Evolutionary conservation across 2,329 filamentous ascomycete genomes (phyloP), one percentile per base, ranked within the genome.

Genomic region (Didymella arachidicola): DNA sequence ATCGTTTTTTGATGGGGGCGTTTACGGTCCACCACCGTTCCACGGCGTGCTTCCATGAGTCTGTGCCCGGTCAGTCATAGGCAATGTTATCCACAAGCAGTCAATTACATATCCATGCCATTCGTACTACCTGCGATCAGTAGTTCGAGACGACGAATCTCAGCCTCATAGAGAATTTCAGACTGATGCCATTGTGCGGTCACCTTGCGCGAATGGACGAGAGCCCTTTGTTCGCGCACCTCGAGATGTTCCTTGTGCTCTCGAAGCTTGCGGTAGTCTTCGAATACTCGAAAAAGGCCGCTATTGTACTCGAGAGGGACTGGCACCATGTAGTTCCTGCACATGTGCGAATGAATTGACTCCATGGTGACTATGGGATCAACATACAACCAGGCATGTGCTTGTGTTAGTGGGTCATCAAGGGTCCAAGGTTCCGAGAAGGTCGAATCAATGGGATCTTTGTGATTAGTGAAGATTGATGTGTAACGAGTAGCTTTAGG

Each of bases 61-160:
- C 70, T 72, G 27, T 22, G 12, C 44, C 12, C 26, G 11, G 22
- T 42, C 19, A 42, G 14, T 25, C 7, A 30, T 32, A 25, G n/a
- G 68, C 38, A 68, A 50, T 29, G 36, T 16, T 2, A 10, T 32
- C 7, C 2, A 18, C 4, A 6, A 22, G 19, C 4, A 34, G 18
- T 12, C 36, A 51, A 65, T 52, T 47, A 72, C 70, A 76, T 78
- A 19, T 76, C 69, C 51, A 81, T 68, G 10, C 80, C 79, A 41
- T 72, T 66, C 26, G 75, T 72, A 7, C 79, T 75, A 47, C 74
- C 75, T 2, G 77, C 76, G 55, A 82, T 79, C 26, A 81, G 60
- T 3, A 81, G 59, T 62, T 81, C 80, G 14, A 82, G 70, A 16
- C 79, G 75, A 56, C 76, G 79, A 50, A 81, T 76, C 58, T 81